Evolutionary conservation across 805 yeast genomes (phyloP), one percentile per base, ranked within the genome.

Genomic region (Schwanniomyces yamadae): DNA sequence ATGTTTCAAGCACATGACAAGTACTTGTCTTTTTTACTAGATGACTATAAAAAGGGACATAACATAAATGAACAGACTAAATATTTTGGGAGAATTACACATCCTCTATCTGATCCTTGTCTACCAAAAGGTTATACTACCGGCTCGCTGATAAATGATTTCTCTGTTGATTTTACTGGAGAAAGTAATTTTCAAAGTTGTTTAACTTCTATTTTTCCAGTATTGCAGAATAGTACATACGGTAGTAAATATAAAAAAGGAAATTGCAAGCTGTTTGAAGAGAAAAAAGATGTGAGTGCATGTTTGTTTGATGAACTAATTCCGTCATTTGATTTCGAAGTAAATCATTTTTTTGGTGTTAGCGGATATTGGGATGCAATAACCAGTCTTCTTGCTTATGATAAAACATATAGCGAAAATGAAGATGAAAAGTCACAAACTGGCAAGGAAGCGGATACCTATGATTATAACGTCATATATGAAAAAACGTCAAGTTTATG

Each of bases 321-420:
- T 19, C 86, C 85, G 0, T 61, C 74, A 6, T 73, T 80, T 56
- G 79, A 75, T 44, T 77, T 80, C 48, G 73, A 74, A 31, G 59
- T 73, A 22, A 72, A 76, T 43, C 73, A 71, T 39, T 80, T 81
- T 39, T 62, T 77, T 26, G 87, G 85, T 0, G 82, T 81, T 6
- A 77, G 83, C 41, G 85, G 84, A 4, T 79, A 79, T 50, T 79
- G 83, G 80, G 80, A 80, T 46, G 73, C 80, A 4, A 62, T 80
- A 25, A 68, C 71, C n/a, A 63, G 67, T 32, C 57, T 78, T 24
- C 49, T 75, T 23, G 56, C 63, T 8, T 59, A 55, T 45, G 52
- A 52, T 10, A 59, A 63, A 7, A 23, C 28, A 5, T 21, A 16
- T 6, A 14, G 17, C 14, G 17, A 23, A 15, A 24, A 36, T 11